phyloP scores from a whole-genome alignment of 805 yeast species.

The Metahyphopichia silvanorum region DNA sequence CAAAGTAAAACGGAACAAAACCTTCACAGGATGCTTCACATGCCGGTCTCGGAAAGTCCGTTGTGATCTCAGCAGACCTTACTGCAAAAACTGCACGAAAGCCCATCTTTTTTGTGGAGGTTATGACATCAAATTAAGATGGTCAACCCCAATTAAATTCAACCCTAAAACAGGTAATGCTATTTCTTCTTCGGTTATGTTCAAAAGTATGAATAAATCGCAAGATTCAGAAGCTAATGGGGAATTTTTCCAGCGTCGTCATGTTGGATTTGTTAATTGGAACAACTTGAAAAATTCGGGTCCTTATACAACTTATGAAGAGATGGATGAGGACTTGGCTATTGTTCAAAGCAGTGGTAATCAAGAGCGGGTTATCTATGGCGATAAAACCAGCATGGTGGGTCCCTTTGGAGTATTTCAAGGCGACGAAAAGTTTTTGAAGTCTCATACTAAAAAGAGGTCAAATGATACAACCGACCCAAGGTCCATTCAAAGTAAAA shows the following conservation, averaged over 20 bases:
- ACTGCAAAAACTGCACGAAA: slow-evolving; percentile 67
- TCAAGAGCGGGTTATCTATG: slow-evolving; percentile 27
- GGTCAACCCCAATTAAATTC: slow-evolving; percentile 57
- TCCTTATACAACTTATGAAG: slow-evolving; percentile 71
- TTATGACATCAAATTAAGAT: slow-evolving; percentile 73
- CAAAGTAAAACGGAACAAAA: slow-evolving; percentile 42
- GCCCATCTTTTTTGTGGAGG: slow-evolving; percentile 75
- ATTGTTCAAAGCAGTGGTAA: slow-evolving; percentile 47
- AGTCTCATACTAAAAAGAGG: not conserved
- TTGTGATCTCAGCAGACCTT: slow-evolving; percentile 72
- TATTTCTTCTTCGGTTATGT: slow-evolving; percentile 27
- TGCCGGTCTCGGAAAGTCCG: slow-evolving; percentile 78
- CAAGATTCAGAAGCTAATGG: slow-evolving; percentile 12
- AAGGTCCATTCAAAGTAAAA: not conserved
- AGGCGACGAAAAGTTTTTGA: not conserved
- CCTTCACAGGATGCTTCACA: slow-evolving; percentile 87
- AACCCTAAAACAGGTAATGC: slow-evolving; percentile 22
- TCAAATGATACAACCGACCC: not conserved
- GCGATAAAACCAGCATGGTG: slow-evolving; percentile 42
- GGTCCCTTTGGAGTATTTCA: slow-evolving; percentile 88
- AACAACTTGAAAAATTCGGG: slow-evolving; percentile 44
- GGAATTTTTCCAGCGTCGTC: slow-evolving; percentile 65
- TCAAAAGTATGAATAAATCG: slow-evolving; percentile 16
- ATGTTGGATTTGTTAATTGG: slow-evolving; percentile 72
- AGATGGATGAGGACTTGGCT: slow-evolving; percentile 70